Base-by-base conservation (phyloP, 2,329 filamentous ascomycete species). In the Amylocarpus encephaloides region DNA sequence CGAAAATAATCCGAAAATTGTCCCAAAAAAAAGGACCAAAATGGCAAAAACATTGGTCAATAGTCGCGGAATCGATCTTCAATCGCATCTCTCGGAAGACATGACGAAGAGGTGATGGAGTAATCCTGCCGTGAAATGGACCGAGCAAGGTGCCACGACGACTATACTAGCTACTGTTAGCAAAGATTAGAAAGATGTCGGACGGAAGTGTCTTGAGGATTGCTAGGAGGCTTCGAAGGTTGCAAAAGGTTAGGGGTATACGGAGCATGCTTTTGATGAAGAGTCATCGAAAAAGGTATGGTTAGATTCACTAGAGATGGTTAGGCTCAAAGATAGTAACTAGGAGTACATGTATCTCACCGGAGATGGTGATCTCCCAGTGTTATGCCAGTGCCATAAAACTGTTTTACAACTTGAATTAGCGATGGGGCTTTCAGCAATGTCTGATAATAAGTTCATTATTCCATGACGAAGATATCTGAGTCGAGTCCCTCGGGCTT, bases 181-280 rank as follows among this genome's bases (percentile, higher is more conserved):
- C 5, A 53, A 54, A 38, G 55, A 51, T 19, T 53, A 46, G 43
- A 51, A 75, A 59, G 70, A 68, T 0, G 70, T 67, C 51, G 76
- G 75, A 1, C 74, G 74, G 1, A 68, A 64, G 52, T 78, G 75
- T 55, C 56, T 78, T 26, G 54, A 54, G 19, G 38, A 54, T 35
- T 71, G 71, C 18, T 16, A 32, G 15, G 45, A 48, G 36, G 35
- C 22, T 9, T 10, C 13, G 19, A 19, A 29, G 7, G n/a, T 11
- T 5, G 19, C 32, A 6, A 33, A 41, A 18, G 26, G 34, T 7
- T 9, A 9, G 29, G 29, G 41, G n/a, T 35, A 29, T 34, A 16
- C 19, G 13, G 6, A 13, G 9, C 35, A 50, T 41, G 42, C 48
- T 34, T 50, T 45, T 41, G 42, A 50, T 41, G 41, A 44, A 13